These are phyloP conservation scores for Eucalyptus pauciflora DNA, from an alignment of 345 rosid species.

Conservation along the genomic window DNA sequence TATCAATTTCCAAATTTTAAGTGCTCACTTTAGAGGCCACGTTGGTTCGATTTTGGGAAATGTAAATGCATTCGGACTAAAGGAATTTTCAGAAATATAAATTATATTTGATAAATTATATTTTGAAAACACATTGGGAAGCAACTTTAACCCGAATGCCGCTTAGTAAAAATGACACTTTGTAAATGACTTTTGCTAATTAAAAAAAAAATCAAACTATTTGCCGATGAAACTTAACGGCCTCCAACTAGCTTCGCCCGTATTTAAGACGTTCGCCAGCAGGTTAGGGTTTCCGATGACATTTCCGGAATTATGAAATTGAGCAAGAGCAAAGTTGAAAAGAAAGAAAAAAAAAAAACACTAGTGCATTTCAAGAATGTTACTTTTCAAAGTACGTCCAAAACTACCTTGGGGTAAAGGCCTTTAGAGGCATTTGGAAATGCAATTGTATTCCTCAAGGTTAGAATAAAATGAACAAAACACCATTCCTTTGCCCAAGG, in stretches of 20 bases:
- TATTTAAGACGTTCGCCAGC: not conserved
- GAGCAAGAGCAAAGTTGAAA: not conserved
- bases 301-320: not conserved
- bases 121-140: not conserved
- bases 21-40: not conserved
- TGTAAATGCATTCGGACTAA: not conserved
- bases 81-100: not conserved
- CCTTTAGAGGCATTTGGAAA: too few relatives aligned
- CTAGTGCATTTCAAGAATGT: not conserved
- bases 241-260: not conserved
- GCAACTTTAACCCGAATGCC: not conserved
- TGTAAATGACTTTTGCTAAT: not conserved
- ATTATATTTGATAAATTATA: too few relatives aligned
- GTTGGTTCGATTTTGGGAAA: not conserved
- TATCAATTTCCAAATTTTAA: not conserved
- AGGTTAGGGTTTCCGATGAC: not conserved
- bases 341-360: too few relatives aligned
- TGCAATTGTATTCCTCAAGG: not conserved
- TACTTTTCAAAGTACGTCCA: too few relatives aligned
- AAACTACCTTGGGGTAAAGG: too few relatives aligned
- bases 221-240: not conserved
- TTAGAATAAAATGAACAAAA: too few relatives aligned
- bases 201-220: not conserved
- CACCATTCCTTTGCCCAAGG: not conserved
- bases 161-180: not conserved